phyloP scores from a whole-genome alignment of 2,329 filamentous ascomycete genomes.

The Colletotrichum chlorophyti region DNA sequence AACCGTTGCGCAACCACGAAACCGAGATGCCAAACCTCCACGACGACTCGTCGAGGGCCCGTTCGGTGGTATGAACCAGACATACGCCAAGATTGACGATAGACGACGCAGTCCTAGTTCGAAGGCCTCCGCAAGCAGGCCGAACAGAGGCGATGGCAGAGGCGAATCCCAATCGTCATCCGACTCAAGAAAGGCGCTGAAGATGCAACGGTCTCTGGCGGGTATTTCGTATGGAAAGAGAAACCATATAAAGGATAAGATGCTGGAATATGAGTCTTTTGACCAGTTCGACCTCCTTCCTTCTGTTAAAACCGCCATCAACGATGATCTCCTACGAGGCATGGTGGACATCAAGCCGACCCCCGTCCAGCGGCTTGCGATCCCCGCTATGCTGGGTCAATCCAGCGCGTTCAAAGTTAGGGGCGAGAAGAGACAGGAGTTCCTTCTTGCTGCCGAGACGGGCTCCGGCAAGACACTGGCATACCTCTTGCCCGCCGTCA shows the following conservation, averaged over 20 bases:
- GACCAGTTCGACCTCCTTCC: constrained; percentile 81
- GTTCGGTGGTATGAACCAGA: constrained; percentile 64
- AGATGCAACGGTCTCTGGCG: constrained; percentile 87
- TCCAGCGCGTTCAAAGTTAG: constrained; percentile 44
- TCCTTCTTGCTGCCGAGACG: constrained; percentile 91
- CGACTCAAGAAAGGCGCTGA: constrained; percentile 73
- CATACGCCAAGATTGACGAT: constrained; percentile 47
- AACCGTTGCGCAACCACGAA: constrained; percentile 50
- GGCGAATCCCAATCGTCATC: constrained; percentile 36
- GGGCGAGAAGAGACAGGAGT: constrained; percentile 54
- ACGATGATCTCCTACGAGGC: constrained; percentile 75
- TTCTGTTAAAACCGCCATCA: constrained; percentile 72
- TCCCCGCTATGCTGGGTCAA: constrained; percentile 78
- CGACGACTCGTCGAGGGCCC: constrained; percentile 53
- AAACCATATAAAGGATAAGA: constrained; percentile 57
- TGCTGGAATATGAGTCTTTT: constrained; percentile 77
- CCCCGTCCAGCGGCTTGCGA: constrained; percentile 86
- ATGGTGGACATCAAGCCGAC: constrained; percentile 82
- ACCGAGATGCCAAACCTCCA: constrained; percentile 43
- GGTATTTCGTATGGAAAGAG: constrained; percentile 78
- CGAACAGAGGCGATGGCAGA: constrained; percentile 23
- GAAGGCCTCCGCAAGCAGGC: constrained; percentile 39
- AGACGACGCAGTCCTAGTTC: constrained; percentile 15
- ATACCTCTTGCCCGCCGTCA: constrained; percentile 84
- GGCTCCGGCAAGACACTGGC: constrained; percentile 96